phyloP scores from a whole-genome alignment of 257 asterid genomes.

The Penstemon eatonii region DNA sequence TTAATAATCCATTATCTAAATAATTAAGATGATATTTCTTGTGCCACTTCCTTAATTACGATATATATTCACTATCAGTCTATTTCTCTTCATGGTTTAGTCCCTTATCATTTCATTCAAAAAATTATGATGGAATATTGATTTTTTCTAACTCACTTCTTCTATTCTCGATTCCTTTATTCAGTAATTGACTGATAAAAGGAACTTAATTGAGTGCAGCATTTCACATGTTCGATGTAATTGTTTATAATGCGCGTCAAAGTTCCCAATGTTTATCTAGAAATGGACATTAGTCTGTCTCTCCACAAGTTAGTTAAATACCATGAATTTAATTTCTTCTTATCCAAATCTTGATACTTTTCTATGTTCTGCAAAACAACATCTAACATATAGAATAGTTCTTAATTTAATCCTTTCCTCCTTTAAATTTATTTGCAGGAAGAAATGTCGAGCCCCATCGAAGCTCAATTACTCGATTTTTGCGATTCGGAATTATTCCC shows the following conservation, averaged over 20 bases:
- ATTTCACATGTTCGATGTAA: conserved; percentile 42
- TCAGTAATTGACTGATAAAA: conserved; percentile 26
- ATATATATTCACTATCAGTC: background rate
- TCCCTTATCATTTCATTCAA: conserved; percentile 20
- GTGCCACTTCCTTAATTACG: no score
- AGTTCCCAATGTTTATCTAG: conserved; percentile 45
- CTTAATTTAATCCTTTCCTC: background rate
- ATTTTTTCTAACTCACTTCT: conserved; percentile 30
- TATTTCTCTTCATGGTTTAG: conserved; percentile 3
- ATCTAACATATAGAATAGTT: background rate
- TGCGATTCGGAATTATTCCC: conserved; percentile 69
- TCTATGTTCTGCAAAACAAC: no score
- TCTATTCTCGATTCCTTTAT: conserved; percentile 34
- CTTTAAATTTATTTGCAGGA: conserved; percentile 44
- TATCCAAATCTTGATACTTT: background rate
- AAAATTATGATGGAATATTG: conserved; percentile 32
- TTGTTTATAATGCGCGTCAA: conserved; percentile 28
- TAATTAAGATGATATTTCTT: no score
- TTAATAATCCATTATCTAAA: no score
- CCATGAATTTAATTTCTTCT: conserved; percentile 33
- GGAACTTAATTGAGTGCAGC: conserved; percentile 34
- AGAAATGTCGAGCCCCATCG: conserved; percentile 70
- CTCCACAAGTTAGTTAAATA: conserved; percentile 11
- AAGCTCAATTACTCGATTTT: conserved; percentile 66
- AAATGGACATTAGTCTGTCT: conserved; percentile 34